phyloP scores from a whole-genome alignment of 2,329 filamentous ascomycete genomes.

The Aspergillus fumigatus region DNA sequence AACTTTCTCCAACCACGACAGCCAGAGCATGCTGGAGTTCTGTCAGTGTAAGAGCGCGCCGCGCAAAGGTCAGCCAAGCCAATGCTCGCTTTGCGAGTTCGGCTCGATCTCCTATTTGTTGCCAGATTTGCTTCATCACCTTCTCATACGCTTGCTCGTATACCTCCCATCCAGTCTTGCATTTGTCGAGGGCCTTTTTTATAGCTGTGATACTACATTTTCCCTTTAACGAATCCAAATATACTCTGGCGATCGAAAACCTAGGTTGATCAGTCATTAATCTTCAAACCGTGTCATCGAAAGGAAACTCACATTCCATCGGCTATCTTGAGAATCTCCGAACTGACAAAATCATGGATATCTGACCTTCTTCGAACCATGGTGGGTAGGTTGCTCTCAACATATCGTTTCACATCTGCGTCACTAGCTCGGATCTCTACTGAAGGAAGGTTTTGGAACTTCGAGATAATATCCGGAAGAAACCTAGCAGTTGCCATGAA shows the following conservation, averaged over 20 bases:
- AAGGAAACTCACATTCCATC: not conserved
- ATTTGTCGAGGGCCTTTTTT: conserved; percentile 20
- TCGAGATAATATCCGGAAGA: not conserved
- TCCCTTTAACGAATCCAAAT: conserved; percentile 5
- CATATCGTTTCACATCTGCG: not conserved
- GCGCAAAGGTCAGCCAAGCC: conserved; percentile 8
- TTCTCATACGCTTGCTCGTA: not conserved
- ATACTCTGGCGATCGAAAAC: conserved; percentile 10
- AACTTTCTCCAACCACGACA: conserved; percentile 14
- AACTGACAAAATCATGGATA: not conserved
- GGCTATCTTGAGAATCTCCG: not conserved
- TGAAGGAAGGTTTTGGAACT: not conserved
- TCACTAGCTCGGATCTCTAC: not conserved
- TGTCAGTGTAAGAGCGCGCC: conserved; percentile 2
- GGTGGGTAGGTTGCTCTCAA: not conserved
- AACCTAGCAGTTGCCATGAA: not conserved
- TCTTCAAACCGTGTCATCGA: not conserved
- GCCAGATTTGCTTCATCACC: conserved; percentile 1
- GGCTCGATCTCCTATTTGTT: not conserved
- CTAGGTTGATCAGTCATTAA: not conserved
- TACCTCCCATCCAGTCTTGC: conserved; percentile 25
- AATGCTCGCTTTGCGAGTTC: conserved; percentile 3
- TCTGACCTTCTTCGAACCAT: not conserved
- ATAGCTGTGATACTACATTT: conserved; percentile 25
- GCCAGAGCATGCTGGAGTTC: conserved; percentile 15